phyloP scores from a whole-genome alignment of 2,329 filamentous ascomycete species.

The Aspergillus viridinutans region DNA sequence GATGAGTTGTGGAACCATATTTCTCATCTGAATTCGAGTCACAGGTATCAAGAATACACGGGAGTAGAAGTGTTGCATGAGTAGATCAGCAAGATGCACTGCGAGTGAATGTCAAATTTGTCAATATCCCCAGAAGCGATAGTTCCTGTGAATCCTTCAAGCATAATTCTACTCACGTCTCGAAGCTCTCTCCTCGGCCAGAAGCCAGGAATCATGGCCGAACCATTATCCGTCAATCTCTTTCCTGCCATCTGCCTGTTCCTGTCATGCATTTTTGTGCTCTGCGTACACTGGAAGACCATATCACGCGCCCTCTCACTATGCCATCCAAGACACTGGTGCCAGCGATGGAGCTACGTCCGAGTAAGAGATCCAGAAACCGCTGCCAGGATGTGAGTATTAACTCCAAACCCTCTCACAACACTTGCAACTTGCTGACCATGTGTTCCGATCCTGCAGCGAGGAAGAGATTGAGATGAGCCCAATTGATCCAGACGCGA shows the following conservation, averaged over 20 bases:
- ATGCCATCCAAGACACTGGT: not conserved
- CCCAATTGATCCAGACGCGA: not conserved
- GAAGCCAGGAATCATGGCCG: slow-evolving; percentile 15
- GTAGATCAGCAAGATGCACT: too few relatives aligned
- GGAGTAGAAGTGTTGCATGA: too few relatives aligned
- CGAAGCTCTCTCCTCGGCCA: not conserved
- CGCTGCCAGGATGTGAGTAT: not conserved
- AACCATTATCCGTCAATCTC: slow-evolving; percentile 8
- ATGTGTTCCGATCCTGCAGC: not conserved
- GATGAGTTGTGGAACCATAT: too few relatives aligned
- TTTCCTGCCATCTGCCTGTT: slow-evolving; percentile 14
- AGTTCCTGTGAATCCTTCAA: too few relatives aligned
- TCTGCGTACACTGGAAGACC: slow-evolving; percentile 4
- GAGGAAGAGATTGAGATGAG: not conserved
- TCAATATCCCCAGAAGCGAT: too few relatives aligned
- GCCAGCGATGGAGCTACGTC: not conserved
- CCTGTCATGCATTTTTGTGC: slow-evolving; percentile 13
- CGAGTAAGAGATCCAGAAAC: not conserved
- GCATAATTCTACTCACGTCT: too few relatives aligned
- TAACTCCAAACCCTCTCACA: not conserved
- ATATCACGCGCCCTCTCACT: not conserved
- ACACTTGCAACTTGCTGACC: not conserved
- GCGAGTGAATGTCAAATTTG: too few relatives aligned
- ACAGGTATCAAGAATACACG: too few relatives aligned
- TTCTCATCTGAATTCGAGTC: too few relatives aligned